phyloP scores from a whole-genome alignment of 139 green algal species.

The Micromonas pusilla region DNA sequence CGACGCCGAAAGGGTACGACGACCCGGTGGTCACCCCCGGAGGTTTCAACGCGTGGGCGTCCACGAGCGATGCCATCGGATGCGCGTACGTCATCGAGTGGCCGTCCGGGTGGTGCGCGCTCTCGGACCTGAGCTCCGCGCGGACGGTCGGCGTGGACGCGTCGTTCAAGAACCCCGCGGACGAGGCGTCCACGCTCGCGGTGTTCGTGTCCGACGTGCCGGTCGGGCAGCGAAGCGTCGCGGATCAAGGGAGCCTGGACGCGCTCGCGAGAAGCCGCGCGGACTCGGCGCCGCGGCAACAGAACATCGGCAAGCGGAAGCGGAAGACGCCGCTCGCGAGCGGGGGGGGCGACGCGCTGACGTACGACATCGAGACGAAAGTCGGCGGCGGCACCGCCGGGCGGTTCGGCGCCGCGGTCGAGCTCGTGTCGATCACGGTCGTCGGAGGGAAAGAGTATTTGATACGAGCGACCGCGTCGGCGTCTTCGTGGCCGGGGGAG shows the following conservation, averaged over 20 bases:
- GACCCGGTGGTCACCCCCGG: neutral
- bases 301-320: neutral
- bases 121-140: neutral
- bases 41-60: neutral
- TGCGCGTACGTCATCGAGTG: constrained; percentile 4
- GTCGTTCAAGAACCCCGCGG: constrained; percentile 12
- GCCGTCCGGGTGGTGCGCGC: neutral
- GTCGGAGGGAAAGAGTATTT: neutral
- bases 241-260: neutral
- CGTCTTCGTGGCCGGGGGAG: neutral
- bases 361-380: constrained; percentile 12
- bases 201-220: neutral
- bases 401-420: neutral
- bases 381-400: constrained; percentile 10
- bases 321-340: neutral
- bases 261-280: neutral
- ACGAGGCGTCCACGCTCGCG: constrained; percentile 14
- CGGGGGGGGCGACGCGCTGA: neutral
- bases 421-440: constrained; percentile 5
- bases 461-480: constrained; percentile 1
- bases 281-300: constrained; percentile 1
- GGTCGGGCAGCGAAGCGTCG: neutral
- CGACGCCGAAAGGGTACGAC: neutral
- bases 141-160: neutral
- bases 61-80: neutral